A percentile compares a stretch with the other conserved stretches of the same genome.
phyloP scores from a whole-genome alignment of 208 protist species.

The Borovskyia barvae region DNA sequence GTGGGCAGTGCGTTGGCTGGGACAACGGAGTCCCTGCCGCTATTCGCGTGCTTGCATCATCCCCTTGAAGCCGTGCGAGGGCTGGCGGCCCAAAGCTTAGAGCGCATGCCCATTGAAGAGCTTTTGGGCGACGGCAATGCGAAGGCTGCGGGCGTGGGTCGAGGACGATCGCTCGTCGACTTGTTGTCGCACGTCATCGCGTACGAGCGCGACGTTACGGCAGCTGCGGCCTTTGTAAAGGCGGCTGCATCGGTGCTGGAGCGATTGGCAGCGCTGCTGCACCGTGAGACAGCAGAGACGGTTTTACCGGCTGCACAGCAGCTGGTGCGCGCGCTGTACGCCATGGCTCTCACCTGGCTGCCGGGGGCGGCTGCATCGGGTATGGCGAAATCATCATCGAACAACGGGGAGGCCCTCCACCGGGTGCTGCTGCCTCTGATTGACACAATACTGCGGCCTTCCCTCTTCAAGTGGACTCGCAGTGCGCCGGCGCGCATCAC shows the following conservation, averaged over 20 bases:
- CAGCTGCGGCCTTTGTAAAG: constrained; percentile 25
- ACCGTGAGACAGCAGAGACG: background rate
- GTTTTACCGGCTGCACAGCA: background rate
- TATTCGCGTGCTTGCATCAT: constrained; percentile 84
- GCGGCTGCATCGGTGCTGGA: constrained; percentile 19
- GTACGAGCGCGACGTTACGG: constrained; percentile 28
- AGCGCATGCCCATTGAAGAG: constrained; percentile 44
- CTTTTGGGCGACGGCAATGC: constrained; percentile 27
- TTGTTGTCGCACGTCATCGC: constrained; percentile 43
- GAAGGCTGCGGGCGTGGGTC: background rate
- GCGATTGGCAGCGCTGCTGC: constrained; percentile 10
- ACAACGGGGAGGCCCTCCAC: constrained; percentile 4
- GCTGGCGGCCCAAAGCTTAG: constrained; percentile 45
- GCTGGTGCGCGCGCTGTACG: constrained; percentile 23
- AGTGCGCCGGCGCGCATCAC: background rate
- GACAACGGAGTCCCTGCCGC: constrained; percentile 49
- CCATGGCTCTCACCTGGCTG: constrained; percentile 19
- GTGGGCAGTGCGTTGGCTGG: constrained; percentile 25
- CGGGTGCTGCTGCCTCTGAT: constrained; percentile 28
- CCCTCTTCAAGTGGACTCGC: constrained; percentile 9
- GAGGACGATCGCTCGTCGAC: constrained; percentile 47
- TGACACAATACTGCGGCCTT: constrained; percentile 5
- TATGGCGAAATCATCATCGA: background rate
- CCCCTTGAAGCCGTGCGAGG: constrained; percentile 58
- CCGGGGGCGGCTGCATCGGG: constrained; percentile 4